Base-by-base conservation (phyloP, 306 rosid genomes). In the Sechiopsis laciniata region DNA sequence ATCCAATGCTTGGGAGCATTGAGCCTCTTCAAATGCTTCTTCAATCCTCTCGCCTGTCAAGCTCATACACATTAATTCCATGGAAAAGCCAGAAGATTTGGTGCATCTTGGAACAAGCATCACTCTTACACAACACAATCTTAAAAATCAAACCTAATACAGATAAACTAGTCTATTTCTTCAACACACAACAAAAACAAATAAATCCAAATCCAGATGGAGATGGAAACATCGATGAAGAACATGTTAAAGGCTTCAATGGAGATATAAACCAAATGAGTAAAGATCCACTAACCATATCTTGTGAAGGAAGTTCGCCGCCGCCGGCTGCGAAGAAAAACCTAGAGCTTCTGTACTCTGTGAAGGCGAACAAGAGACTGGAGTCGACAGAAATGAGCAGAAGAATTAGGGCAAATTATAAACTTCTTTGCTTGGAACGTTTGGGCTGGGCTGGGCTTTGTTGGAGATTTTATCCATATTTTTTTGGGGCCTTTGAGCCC, bases 1-100 rank as follows among this genome's bases (percentile, higher is more conserved):
- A 87, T 87, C 90, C 88, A 87, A 75, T 85, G 89, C 68, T 85
- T 89, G 0, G 88, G 92, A 65, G 90, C 91, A 87, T 89, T 87
- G 80, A 84, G 91, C 84, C 91, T 76, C 96, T 89, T 89, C 85
- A 83, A 54, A 71, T 79, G 87, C 71, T 91, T 88, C 90, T 91
- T 91, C 87, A 90, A 82, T 16, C 96, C 93, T 81, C 96, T 84
- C 0, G 91, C 89, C 90, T 89, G 89, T 3, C 81, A 74, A 20
- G 15, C 11, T 42, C 55, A 69, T 4, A 60, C 0, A 29, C 24
- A 12, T 68, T 22, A 22, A 68, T 50, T 68, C 14, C 8, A 48
- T 1, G 2, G 21, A n/a, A n/a, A n/a, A n/a, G n/a, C 46, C 8
- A 40, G 46, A 40, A 5, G 46, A 40, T 40, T 40, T 7, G 9